Conservation (phyloP, 176 grass and related monocot species). For the Rhynchospora pubera region DNA sequence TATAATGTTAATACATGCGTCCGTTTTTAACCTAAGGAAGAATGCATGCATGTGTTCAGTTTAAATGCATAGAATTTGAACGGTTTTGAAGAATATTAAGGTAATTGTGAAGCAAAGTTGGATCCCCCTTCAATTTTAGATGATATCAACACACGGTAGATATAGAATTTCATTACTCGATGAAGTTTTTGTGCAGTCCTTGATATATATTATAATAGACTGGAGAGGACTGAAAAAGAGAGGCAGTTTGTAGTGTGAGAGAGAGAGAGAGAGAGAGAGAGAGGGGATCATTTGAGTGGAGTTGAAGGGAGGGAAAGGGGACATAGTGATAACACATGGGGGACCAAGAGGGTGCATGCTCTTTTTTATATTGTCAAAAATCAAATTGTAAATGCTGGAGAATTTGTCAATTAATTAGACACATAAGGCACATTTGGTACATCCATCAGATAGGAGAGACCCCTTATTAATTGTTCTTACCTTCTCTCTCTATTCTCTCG, state of each 20-base stretch:
- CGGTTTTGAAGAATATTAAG: neutral
- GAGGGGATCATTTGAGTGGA: conserved; percentile 61
- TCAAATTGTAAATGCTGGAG: conserved; percentile 36
- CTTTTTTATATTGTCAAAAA: conserved; percentile 35
- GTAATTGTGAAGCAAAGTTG: neutral
- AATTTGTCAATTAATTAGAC: conserved; percentile 28
- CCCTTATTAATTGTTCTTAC: neutral
- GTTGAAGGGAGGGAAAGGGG: conserved; percentile 80
- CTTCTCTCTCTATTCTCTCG: conserved; percentile 10
- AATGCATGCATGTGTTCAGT: neutral
- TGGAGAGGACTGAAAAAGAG: neutral
- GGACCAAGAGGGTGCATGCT: conserved; percentile 39
- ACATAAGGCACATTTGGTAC: conserved; percentile 36
- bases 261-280: conserved; percentile 25
- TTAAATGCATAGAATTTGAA: neutral
- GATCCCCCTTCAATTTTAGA: neutral
- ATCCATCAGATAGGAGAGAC: conserved; percentile 19
- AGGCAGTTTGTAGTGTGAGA: neutral
- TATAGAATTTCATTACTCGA: no score
- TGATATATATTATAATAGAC: neutral
- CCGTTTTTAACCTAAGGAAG: no score
- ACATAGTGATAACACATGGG: conserved; percentile 50
- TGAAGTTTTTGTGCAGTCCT: neutral
- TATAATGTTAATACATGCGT: neutral
- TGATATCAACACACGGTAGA: no score